Base-by-base conservation (phyloP, 2,329 filamentous ascomycete genomes). In the Stachybotrys echinatus region DNA sequence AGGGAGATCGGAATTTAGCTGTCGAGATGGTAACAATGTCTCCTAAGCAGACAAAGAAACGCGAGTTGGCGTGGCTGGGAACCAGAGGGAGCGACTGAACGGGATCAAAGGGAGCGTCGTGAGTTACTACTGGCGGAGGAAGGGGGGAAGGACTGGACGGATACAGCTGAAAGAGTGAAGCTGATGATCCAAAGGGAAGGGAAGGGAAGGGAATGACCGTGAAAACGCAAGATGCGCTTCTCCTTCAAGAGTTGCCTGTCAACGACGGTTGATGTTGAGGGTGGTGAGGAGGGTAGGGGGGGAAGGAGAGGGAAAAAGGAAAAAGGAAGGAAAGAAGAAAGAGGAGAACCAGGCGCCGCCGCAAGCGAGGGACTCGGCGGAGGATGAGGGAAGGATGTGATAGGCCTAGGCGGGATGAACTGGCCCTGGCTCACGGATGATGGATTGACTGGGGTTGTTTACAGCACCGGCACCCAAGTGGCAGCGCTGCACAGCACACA, bases 131-230 rank as follows among this genome's bases (percentile, higher is more conserved):
- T n/a, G n/a, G n/a, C n/a, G n/a, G n/a, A n/a, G n/a, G n/a, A n/a
- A n/a, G n/a, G n/a, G n/a, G n/a, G n/a, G 58, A 62, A 62, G 60
- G 62, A 71, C 63, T 63, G 70, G 65, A 72, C 65, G 65, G 66
- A 62, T 59, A 59, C 62, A 65, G 65, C 66, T 71, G 56, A 72
- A 67, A 65, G 70, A 73, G 64, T 72, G 70, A 71, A 72, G 68
- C 66, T 63, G 67, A 65, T 55, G 58, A 62, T 66, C 58, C 61
- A 48, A 60, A 65, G 56, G 22, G 48, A 40, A 12, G 23, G 50
- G 21, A 50, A 50, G 63, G 60, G 62, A 51, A 52, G 50, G 63
- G 58, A 61, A 64, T 61, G 55, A 56, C 58, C 50, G 47, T 49
- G 47, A 50, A 45, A 40, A 55, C 52, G 47, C 48, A 51, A 51